Evolutionary conservation across 305 asterid genomes (phyloP).

Genomic region (Solanum hybrid): DNA sequence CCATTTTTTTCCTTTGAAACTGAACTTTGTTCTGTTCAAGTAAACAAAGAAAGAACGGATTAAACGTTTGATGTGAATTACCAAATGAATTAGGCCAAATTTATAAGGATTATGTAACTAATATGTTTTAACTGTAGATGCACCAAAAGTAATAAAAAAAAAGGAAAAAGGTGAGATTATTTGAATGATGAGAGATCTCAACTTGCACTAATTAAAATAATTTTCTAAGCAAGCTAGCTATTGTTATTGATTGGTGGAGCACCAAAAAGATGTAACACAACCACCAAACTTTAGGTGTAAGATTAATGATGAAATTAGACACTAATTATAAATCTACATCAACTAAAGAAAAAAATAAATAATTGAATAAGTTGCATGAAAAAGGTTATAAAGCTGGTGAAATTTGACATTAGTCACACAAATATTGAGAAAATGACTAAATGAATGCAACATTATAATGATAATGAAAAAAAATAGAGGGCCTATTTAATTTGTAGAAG

Average conservation of each 20-base stretch:
- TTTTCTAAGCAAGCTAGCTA: constrained; percentile 7
- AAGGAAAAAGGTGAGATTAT: neutral
- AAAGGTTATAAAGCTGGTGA: neutral
- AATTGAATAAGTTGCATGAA: neutral
- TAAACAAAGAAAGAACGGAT: neutral
- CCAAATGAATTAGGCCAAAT: neutral
- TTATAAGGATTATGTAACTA: neutral
- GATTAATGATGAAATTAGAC: constrained; percentile 4
- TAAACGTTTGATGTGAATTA: neutral
- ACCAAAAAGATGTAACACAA: neutral
- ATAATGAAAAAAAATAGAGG: neutral
- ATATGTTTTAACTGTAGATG: neutral
- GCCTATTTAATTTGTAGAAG: neutral
- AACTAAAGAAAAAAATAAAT: neutral
- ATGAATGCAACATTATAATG: neutral
- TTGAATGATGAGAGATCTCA: neutral
- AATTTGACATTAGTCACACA: neutral
- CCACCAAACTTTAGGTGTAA: constrained; percentile 6
- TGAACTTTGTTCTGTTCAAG: neutral
- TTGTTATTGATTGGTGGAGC: neutral
- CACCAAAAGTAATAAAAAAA: neutral
- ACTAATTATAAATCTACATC: neutral
- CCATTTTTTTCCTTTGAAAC: neutral
- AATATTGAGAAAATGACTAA: neutral
- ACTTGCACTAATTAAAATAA: neutral